Evolutionary conservation across 1,139 yeast genomes (phyloP), one percentile per base, ranked within the genome.

Genomic region (Debaryomycetaceae sp.): DNA sequence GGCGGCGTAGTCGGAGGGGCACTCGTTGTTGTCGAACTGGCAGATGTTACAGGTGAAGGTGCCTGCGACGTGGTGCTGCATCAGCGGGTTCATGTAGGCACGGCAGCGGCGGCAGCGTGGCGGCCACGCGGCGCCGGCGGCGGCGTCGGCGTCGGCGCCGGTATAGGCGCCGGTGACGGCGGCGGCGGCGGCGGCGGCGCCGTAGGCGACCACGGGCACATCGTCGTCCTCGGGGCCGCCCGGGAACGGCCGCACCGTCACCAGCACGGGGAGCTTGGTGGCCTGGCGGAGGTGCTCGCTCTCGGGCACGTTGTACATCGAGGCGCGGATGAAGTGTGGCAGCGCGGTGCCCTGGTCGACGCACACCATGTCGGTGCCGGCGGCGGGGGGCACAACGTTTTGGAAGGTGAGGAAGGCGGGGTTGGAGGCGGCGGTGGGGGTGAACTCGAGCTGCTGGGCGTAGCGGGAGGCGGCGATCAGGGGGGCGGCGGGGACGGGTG

Each of bases 31-130:
- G 7, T 68, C 59, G 45, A 83, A 84, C 39, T 78, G 81, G 59
- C 99, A 91, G 48, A 91, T 75, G 55, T 91, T 91, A 63, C 99
- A 91, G 16, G 76, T 68, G 56, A 85, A 83, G 38, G 63, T 66
- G 27, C 79, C 75, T 25, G 79, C 80, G 31, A 70, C 72, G 7
- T 77, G 69, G 43, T 82, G 79, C 44, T 78, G 80, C 79, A 84
- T 83, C 12, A 79, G 75, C 2, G 97, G 95, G 51, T 91, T 91
- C 43, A 88, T 70, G 54, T 88, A 91, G 1, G 95, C 74, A 37
- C 96, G 74, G 58, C 99, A 91, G 37, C 98, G 78, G 42, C 77
- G 74, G 58, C 98, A 91, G 46, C 99, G 73, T 22, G 94, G 79
- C 1, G 96, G 96, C 1, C 88, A 85, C 15, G 53, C 49, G 28